Conservation (phyloP, 2,329 filamentous ascomycete genomes). For the Aureobasidium sp. region DNA sequence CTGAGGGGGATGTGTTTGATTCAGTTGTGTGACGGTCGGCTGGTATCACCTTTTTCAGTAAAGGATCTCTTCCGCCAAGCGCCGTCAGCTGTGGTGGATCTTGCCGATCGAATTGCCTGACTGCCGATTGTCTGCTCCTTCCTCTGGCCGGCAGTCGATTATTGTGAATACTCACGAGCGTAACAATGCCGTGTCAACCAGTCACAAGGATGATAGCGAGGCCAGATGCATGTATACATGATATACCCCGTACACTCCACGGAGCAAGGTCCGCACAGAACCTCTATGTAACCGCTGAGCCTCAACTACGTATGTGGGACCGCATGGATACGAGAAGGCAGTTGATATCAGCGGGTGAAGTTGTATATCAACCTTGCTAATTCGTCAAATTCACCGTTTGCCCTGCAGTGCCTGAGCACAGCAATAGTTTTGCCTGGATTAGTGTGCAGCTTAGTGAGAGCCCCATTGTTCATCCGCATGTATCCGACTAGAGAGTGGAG, state of each 20-base stretch:
- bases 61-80: not conserved
- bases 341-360: not conserved
- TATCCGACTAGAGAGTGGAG: not conserved
- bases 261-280: not conserved
- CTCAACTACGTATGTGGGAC: not conserved
- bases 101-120: not conserved
- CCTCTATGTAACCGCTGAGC: not conserved
- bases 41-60: not conserved
- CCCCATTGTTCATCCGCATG: not conserved
- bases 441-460: not conserved
- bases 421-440: not conserved
- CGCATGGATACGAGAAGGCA: not conserved
- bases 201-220: not conserved
- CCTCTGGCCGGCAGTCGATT: not conserved
- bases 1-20: not conserved
- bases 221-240: not conserved
- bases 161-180: not conserved
- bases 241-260: not conserved
- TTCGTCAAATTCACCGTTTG: not conserved
- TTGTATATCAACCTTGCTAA: not conserved
- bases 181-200: not conserved
- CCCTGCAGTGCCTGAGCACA: not conserved
- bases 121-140: not conserved
- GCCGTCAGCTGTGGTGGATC: not conserved
- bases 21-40: not conserved